phyloP scores from a whole-genome alignment of 2,329 filamentous ascomycete species.

The Cytospora schulzeri region DNA sequence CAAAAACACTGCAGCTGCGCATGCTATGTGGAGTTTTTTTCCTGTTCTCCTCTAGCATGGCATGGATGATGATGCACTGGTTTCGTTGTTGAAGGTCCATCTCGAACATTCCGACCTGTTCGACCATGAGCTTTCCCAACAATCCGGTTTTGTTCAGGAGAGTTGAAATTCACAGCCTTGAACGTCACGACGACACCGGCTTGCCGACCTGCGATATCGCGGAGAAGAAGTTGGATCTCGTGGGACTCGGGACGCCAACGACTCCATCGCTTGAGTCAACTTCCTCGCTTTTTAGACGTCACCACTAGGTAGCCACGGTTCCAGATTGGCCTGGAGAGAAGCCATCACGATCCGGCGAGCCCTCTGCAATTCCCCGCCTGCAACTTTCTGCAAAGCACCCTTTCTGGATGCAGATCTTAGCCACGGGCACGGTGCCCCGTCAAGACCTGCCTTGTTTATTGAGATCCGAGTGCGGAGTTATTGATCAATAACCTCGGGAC shows the following conservation, averaged over 20 bases:
- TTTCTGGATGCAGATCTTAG: slow-evolving; percentile 2
- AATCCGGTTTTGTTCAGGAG: too few relatives aligned
- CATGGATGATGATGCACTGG: too few relatives aligned
- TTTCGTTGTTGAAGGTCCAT: not conserved
- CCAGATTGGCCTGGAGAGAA: not conserved
- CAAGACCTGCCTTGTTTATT: slow-evolving; percentile 1
- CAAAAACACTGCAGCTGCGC: slow-evolving; percentile 4
- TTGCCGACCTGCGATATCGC: not conserved
- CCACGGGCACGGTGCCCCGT: not conserved
- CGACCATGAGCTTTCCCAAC: not conserved
- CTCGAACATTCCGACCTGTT: not conserved
- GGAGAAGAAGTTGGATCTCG: not conserved
- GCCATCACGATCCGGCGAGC: not conserved
- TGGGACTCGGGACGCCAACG: not conserved
- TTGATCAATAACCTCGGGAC: not conserved
- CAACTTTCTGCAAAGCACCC: not conserved
- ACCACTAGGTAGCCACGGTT: not conserved
- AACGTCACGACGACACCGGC: not conserved
- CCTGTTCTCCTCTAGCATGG: not conserved
- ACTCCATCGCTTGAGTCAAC: not conserved
- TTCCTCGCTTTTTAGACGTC: too few relatives aligned
- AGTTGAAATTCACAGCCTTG: too few relatives aligned
- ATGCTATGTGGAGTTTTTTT: not conserved
- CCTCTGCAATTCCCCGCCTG: not conserved
- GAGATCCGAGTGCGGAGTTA: not conserved